phyloP scores from a whole-genome alignment of 495 filamentous ascomycete species.

The Penicillium nucicola region DNA sequence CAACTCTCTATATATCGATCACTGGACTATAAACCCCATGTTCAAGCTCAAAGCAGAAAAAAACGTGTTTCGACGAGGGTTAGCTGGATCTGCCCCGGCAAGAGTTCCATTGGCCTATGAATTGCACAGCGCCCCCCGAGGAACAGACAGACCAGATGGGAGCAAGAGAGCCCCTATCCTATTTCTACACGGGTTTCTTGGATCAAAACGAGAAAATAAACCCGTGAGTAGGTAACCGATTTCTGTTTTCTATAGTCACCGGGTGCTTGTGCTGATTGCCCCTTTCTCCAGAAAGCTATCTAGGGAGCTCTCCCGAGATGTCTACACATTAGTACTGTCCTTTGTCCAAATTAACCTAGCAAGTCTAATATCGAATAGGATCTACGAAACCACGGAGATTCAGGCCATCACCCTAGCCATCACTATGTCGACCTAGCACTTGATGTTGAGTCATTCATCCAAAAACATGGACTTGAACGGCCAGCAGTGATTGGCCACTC shows the following conservation, averaged over 20 bases:
- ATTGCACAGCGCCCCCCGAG: not conserved
- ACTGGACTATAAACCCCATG: too few species aligned
- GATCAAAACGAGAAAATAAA: constrained; percentile 66
- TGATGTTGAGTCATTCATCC: constrained; percentile 72
- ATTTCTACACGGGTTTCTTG: constrained; percentile 19
- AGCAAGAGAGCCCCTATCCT: constrained; percentile 4
- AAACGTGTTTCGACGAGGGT: too few species aligned
- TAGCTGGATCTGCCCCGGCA: not conserved
- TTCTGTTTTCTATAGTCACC: constrained; percentile 63
- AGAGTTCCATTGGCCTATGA: constrained; percentile 11
- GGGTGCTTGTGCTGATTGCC: too few species aligned
- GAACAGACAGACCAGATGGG: not conserved
- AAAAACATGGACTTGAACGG: constrained; percentile 56
- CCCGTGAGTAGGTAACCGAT: constrained; percentile 81
- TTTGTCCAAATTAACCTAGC: not conserved
- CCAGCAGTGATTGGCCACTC: constrained; percentile 55
- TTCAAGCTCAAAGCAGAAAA: too few species aligned
- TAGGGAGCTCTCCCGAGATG: constrained; percentile 4
- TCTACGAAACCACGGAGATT: constrained; percentile 84
- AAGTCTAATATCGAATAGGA: constrained; percentile 48
- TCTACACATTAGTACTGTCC: constrained; percentile 9
- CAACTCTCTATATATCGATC: too few species aligned
- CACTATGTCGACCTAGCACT: constrained; percentile 75
- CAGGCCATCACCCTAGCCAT: constrained; percentile 64
- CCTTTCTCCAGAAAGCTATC: not conserved